Base-by-base conservation (phyloP, 2,329 filamentous ascomycete genomes). In the Pestalotiopsis sp. region DNA sequence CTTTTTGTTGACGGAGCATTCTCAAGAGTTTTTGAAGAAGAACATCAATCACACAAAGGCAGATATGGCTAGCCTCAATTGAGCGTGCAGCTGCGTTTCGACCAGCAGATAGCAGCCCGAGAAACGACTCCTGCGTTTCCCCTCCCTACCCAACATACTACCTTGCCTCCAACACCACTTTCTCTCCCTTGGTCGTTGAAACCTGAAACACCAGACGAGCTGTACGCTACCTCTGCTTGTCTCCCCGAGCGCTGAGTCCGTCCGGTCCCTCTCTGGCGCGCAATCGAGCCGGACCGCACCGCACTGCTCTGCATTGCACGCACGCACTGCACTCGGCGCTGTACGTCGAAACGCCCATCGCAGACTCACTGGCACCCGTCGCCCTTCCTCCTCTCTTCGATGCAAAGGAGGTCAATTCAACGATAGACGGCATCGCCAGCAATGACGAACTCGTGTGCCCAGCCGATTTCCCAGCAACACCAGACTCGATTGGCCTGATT, bases 151-250 rank as follows among this genome's bases (percentile, higher is more conserved):
- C 56, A 13, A 11, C 20, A 23, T 31, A 58, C 59, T 62, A 36
- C 59, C 31, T 62, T 39, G 31, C 27, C 59, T 62, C 59, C 59
- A 36, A 62, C 59, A 62, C 25, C 59, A 39, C 59, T 64, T 52
- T n/a, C 58, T 49, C 61, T 68, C 66, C 39, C 25, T 67, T 62
- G 38, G 66, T 20, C 12, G 38, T 67, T 39, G 56, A 66, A 63
- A 67, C 66, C 66, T 62, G 66, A 67, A 63, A 67, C 59, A 67
- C 58, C 65, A 67, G 25, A 67, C 65, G 56, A 67, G 27, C 65
- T 66, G 64, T 36, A 66, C 62, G 27, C 23, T 59, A 36, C 38
- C 31, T 11, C 23, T 41, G n/a, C 27, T 36, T 41, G 20, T 20
- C 61, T 36, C 61, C 38, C 61, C 12, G 27, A 23, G 61, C 61